phyloP scores from a whole-genome alignment of 768 basidiomycete species.

The Imleria badia region DNA sequence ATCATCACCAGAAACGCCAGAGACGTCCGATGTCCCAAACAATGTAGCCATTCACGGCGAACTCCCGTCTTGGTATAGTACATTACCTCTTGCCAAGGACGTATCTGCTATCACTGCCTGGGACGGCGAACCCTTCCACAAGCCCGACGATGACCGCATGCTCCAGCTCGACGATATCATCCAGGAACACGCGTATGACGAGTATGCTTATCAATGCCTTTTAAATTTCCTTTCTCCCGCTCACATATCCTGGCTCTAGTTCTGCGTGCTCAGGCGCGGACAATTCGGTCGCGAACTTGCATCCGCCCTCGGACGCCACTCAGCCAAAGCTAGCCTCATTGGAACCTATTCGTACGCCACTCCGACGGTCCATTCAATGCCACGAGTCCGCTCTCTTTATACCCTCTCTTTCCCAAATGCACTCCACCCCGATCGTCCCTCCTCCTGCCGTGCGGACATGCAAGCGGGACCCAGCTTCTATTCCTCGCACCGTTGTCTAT shows the following conservation, averaged over 20 bases:
- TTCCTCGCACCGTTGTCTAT: slow-evolving; percentile 60
- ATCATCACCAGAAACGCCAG: slow-evolving; percentile 70
- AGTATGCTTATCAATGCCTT: slow-evolving; percentile 46
- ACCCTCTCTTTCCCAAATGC: slow-evolving; percentile 38
- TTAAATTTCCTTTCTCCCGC: not conserved
- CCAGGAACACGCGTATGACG: slow-evolving; percentile 72
- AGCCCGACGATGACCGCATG: slow-evolving; percentile 54
- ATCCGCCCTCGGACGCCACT: slow-evolving; percentile 30
- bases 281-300: slow-evolving; percentile 9
- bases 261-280: slow-evolving; percentile 23
- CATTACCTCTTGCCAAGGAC: slow-evolving; percentile 44
- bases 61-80: slow-evolving; percentile 57
- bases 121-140: slow-evolving; percentile 44
- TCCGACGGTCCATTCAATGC: slow-evolving; percentile 23
- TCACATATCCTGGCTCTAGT: slow-evolving; percentile 8
- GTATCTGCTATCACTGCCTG: slow-evolving; percentile 40
- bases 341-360: slow-evolving; percentile 33
- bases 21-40: slow-evolving; percentile 54
- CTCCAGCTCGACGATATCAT: slow-evolving; percentile 72
- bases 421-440: slow-evolving; percentile 62
- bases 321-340: slow-evolving; percentile 33
- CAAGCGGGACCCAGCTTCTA: slow-evolving; percentile 48
- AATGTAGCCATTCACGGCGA: slow-evolving; percentile 50
- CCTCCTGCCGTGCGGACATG: slow-evolving; percentile 62
- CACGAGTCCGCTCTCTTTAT: slow-evolving; percentile 33